Evolutionary conservation across 192 early-diverging fungal species (phyloP).

Genomic region (Coemansia sp.): DNA sequence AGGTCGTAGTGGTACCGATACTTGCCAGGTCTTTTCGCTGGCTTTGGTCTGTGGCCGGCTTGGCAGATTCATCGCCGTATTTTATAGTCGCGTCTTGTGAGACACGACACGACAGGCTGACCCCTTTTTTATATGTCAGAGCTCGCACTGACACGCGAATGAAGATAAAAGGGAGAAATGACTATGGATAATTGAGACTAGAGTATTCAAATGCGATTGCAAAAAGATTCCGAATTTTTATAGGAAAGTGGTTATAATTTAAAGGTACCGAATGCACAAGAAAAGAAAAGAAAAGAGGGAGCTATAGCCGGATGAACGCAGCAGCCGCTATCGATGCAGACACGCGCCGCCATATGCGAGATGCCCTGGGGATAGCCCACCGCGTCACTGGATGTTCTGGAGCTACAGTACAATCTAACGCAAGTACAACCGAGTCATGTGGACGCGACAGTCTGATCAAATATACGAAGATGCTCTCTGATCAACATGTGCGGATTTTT

Average conservation of each 20-base stretch:
- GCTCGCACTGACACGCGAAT: neutral
- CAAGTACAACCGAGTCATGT: neutral
- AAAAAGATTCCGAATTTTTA: neutral
- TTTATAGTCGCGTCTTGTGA: neutral
- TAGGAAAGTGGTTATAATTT: neutral
- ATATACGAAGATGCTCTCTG: neutral
- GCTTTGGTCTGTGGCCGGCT: constrained; percentile 20
- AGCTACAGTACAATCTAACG: neutral
- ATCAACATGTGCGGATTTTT: neutral
- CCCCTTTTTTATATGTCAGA: neutral
- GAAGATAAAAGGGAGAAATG: neutral
- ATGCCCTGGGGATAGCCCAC: constrained; percentile 1
- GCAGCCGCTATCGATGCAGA: neutral
- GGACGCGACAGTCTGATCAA: neutral
- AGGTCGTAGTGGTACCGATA: constrained; percentile 35
- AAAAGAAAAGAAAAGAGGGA: neutral
- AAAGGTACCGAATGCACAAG: neutral
- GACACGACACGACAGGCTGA: neutral
- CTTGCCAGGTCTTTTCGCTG: constrained; percentile 38
- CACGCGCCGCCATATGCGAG: neutral
- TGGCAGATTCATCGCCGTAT: constrained; percentile 37
- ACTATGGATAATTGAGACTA: neutral
- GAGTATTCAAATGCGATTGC: neutral
- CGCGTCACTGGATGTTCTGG: neutral
- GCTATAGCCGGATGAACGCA: neutral